phyloP scores from a whole-genome alignment of 148 eudicot species.

The Silene latifolia region DNA sequence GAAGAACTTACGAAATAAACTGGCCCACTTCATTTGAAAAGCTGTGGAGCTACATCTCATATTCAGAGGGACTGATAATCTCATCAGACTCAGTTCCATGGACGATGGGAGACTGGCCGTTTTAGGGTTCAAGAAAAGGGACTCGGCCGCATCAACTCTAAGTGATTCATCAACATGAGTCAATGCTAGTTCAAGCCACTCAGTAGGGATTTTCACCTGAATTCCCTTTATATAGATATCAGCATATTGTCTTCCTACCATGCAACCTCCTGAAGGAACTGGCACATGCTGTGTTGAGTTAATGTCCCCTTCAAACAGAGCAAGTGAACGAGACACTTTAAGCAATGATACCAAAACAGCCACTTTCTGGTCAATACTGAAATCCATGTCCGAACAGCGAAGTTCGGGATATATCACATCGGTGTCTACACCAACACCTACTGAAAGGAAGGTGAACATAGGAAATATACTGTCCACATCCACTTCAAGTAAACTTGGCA shows the following conservation, averaged over 20 bases:
- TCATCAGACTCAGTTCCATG: slow-evolving; percentile 83
- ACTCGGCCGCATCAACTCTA: slow-evolving; percentile 91
- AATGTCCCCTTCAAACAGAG: slow-evolving; percentile 90
- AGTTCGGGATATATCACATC: slow-evolving; percentile 39
- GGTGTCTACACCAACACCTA: slow-evolving; percentile 45
- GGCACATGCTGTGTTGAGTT: slow-evolving; percentile 48
- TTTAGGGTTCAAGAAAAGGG: slow-evolving; percentile 86
- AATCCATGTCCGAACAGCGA: slow-evolving; percentile 31
- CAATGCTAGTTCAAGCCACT: slow-evolving; percentile 78
- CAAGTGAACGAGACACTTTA: slow-evolving; percentile 86
- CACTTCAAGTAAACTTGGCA: slow-evolving; percentile 76
- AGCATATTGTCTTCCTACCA: slow-evolving; percentile 37
- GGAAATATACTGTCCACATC: slow-evolving; percentile 86
- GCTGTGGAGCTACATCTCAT: slow-evolving; percentile 97
- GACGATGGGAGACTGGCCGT: slow-evolving; percentile 83
- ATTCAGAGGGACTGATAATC: slow-evolving; percentile 75
- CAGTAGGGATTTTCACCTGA: slow-evolving; percentile 59
- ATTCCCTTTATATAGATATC: slow-evolving; percentile 62
- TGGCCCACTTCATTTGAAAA: slow-evolving; percentile 95
- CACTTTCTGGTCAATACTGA: slow-evolving; percentile 68
- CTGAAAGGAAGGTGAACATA: slow-evolving; percentile 64
- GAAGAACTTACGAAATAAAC: slow-evolving; percentile 90
- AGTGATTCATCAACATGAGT: slow-evolving; percentile 91
- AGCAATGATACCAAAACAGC: slow-evolving; percentile 88
- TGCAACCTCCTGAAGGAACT: slow-evolving; percentile 27